Evolutionary conservation across 371 early-diverging fungal genomes (phyloP), one percentile per base, ranked within the genome.

Genomic region (Rozella allomycis): DNA sequence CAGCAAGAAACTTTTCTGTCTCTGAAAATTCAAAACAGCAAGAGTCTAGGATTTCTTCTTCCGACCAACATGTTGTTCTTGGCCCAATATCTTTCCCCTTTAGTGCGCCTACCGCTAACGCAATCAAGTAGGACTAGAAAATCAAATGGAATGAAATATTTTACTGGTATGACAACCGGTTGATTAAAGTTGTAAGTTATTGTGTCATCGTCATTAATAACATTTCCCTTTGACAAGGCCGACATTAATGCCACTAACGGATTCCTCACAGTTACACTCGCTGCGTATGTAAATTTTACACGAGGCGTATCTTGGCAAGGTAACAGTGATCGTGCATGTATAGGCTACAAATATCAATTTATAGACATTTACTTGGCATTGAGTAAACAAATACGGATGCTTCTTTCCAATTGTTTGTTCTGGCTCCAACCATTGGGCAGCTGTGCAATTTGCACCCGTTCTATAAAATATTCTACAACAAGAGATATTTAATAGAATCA

Each of bases 21-120:
- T 81, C 86, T 19, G 58, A 66, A 58, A 93, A 93, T 63, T 93
- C 94, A 74, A 78, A 84, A 17, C 81, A 87, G 33, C 80, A 77
- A 20, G 64, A 61, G 20, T 87, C 78, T 23, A 90, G 11, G 26
- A 78, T 58, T 50, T 84, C 87, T 22, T 87, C 88, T 55, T 94
- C 94, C 20, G 74, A 70, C 85, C 85, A 91, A 9, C 91, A 88
- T 8, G 84, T 79, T 23, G 78, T 68, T 30, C 91, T 67, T 27
- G 82, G 85, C 38, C 91, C 87, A 38, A 91, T 74, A 27, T 70
- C 58, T 14, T 62, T 59, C 30, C 72, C 70, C 17, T 50, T 71
- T 13, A 87, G 40, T 54, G 82, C 74, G 28, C 96, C 96, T 25
- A 77, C 77, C 13, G 79, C 90, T 23, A 93, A 53, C 13, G 93